Conservation (phyloP, 129 eudicot species). For the Helichrysum umbraculigerum region DNA sequence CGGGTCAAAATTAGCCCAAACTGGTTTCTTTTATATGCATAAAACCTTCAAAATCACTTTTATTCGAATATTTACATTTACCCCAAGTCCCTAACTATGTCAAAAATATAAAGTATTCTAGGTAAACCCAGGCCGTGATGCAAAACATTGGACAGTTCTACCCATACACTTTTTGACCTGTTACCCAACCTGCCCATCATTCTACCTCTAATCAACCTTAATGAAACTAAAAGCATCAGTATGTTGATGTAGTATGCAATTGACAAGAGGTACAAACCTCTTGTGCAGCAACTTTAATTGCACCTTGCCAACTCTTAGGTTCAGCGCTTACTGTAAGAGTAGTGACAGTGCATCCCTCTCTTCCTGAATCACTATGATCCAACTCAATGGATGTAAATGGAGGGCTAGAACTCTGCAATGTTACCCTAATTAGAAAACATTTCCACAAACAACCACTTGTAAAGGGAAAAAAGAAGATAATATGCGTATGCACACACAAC, state of each 20-base stretch:
- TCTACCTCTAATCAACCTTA: background rate
- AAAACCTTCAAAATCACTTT: background rate
- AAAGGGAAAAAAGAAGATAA: background rate
- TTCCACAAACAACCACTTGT: slow-evolving; percentile 16
- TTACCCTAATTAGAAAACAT: slow-evolving; percentile 23
- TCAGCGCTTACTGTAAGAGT: slow-evolving; percentile 97
- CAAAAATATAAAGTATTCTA: slow-evolving; percentile 10
- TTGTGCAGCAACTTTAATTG: slow-evolving; percentile 93
- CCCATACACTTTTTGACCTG: background rate
- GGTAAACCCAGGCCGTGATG: background rate
- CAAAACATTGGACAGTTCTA: background rate
- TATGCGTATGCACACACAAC: slow-evolving; percentile 8
- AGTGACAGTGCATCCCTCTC: slow-evolving; percentile 99
- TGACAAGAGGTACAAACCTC: slow-evolving; percentile 51
- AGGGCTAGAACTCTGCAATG: slow-evolving; percentile 90
- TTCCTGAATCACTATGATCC: slow-evolving; percentile 99
- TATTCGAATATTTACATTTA: too few species aligned
- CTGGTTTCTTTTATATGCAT: background rate
- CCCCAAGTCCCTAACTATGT: background rate
- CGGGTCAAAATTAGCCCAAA: background rate
- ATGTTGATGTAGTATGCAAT: background rate
- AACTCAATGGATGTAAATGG: slow-evolving; percentile 92
- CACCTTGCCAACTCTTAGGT: slow-evolving; percentile 91
- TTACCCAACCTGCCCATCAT: background rate
- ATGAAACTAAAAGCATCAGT: background rate